Evolutionary conservation across 768 basidiomycete genomes (phyloP), one percentile per base, ranked within the genome.

Genomic region (Daedaleopsis nitida): DNA sequence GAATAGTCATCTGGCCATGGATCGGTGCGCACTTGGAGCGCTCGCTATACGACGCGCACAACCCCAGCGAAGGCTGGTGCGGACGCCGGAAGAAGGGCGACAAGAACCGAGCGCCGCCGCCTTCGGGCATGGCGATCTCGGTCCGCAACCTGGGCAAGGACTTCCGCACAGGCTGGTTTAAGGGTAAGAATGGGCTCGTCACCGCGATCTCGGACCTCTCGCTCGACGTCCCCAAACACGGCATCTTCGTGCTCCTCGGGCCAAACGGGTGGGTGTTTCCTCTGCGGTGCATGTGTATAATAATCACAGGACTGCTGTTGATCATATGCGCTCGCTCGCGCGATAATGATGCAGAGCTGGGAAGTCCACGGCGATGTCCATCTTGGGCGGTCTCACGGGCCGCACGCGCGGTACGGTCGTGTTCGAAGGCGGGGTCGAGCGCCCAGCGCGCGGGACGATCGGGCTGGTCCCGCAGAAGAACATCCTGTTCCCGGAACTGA

Each of bases 391-490:
- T 2, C 76, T 93, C 11, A 72, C 84, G 7, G 83, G 82, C 5
- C 81, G 80, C 13, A 86, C 83, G 5, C 73, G 78, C 27, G 91
- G 91, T 35, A 76, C 77, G 1, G 77, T 92, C 16, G 73, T 78
- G 0, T 81, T 79, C 58, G 83, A 82, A 66, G 84, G 84, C 38
- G 85, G 85, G 0, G 68, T 73, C 16, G 66, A 78, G 43, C 76
- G 76, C 32, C 86, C 87, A 11, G 77, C 86, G 9, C 85, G 83
- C 0, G 89, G 89, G 6, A 82, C 81, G 0, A 69, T 93, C 17
- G 90, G 91, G 3, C 86, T 93, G 55, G 89, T 91, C 0, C 89
- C 90, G 0, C 91, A 92, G 74, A 91, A 89, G 75, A 92, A 93
- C 66, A 89, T 93, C 8, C 77, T 93, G 1, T 89, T 91, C 69